Percentiles rank a stretch among this genome's conserved stretches.
phyloP scores from a whole-genome alignment of 2,329 filamentous ascomycete species.

The Phyllosticta ampelicida region DNA sequence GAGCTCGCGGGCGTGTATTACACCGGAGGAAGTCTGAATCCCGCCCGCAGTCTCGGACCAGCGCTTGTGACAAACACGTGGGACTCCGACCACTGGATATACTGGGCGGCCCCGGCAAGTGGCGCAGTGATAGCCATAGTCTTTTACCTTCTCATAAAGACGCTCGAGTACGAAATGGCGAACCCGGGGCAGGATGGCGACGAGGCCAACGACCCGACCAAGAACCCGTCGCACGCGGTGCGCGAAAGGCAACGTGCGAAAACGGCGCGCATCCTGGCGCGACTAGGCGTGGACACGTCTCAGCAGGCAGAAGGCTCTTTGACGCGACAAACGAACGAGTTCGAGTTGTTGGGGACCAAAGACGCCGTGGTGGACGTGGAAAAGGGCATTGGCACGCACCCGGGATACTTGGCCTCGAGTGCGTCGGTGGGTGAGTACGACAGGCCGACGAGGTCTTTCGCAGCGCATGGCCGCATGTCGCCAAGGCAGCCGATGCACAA shows the following conservation, averaged over 20 bases:
- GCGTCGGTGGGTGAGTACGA: background rate
- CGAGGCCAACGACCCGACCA: constrained; percentile 14
- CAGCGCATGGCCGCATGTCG: background rate
- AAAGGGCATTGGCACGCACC: background rate
- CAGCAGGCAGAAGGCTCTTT: background rate
- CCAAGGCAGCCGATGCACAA: constrained; percentile 5
- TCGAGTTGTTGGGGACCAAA: background rate
- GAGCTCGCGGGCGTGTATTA: constrained; percentile 25
- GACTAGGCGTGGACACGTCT: constrained; percentile 1
- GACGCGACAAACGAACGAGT: background rate
- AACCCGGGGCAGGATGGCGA: constrained; percentile 32
- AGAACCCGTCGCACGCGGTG: constrained; percentile 9
- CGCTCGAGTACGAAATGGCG: constrained; percentile 32
- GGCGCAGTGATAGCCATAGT: constrained; percentile 26
- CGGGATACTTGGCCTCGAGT: constrained; percentile 1
- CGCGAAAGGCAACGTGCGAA: constrained; percentile 10
- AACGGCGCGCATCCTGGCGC: constrained; percentile 6
- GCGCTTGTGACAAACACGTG: constrained; percentile 31
- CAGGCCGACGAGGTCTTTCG: background rate
- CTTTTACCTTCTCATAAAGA: constrained; percentile 31
- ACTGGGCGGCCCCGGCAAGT: constrained; percentile 37
- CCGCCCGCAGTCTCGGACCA: constrained; percentile 36
- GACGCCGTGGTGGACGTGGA: constrained; percentile 1
- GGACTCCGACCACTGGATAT: constrained; percentile 36
- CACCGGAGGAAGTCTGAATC: constrained; percentile 37